Evolutionary conservation across 306 rosid genomes (phyloP).

Genomic region (Sindora glabra): DNA sequence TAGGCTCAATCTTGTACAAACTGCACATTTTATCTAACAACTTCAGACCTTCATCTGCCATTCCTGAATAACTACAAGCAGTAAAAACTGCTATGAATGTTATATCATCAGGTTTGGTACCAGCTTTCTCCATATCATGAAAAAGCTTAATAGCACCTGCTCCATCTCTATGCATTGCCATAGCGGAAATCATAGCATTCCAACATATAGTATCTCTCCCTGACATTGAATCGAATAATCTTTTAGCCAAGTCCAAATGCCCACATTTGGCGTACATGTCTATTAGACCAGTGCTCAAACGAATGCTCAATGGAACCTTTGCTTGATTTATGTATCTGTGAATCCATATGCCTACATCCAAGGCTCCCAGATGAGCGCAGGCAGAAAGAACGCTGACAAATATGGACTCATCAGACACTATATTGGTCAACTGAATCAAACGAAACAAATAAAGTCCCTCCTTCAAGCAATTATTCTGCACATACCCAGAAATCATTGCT

Average conservation of each 20-base stretch:
- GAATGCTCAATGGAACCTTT: conserved; percentile 28
- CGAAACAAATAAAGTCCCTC: conserved; percentile 61
- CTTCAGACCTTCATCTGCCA: conserved; percentile 44
- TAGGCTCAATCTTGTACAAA: conserved; percentile 42
- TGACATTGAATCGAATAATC: conserved; percentile 30
- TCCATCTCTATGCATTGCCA: conserved; percentile 74
- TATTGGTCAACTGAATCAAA: conserved; percentile 42
- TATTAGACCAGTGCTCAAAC: conserved; percentile 48
- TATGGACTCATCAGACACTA: conserved; percentile 61
- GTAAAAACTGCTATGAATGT: conserved; percentile 66
- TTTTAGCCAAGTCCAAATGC: conserved; percentile 38
- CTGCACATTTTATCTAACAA: conserved; percentile 47
- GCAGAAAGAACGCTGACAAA: conserved; percentile 61
- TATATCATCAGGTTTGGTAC: conserved; percentile 48
- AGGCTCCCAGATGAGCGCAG: conserved; percentile 71
- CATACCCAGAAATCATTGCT: conserved; percentile 82
- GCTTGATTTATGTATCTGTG: conserved; percentile 37
- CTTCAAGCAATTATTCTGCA: conserved; percentile 62
- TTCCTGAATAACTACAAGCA: conserved; percentile 71
- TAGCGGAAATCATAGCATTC: conserved; percentile 73
- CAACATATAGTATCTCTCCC: conserved; percentile 54
- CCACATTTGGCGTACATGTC: conserved; percentile 88
- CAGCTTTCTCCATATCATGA: conserved; percentile 41
- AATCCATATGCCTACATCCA: conserved; percentile 61
- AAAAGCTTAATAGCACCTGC: conserved; percentile 44